These are phyloP conservation scores for Aspergillus indologenus DNA, from an alignment of 495 filamentous ascomycete genomes.

Conservation along the genomic window DNA sequence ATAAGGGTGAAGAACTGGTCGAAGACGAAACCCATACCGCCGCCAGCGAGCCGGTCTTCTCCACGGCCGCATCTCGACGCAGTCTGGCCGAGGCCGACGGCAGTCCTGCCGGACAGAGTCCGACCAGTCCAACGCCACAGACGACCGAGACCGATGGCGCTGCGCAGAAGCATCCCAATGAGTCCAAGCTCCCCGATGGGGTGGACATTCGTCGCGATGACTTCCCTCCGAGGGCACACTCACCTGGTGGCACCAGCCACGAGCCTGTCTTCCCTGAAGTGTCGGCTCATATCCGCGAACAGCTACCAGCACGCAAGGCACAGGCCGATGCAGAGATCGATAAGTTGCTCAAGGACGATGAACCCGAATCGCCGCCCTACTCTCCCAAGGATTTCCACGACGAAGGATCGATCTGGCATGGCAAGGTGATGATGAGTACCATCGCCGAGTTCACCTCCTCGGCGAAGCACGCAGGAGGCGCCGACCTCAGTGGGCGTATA, in stretches of 20 bases:
- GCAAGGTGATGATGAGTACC: constrained; percentile 70
- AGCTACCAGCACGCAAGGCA: constrained; percentile 39
- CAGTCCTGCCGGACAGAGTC: constrained; percentile 35
- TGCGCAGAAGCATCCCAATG: constrained; percentile 29
- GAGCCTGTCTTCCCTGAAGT: constrained; percentile 47
- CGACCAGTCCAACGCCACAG: constrained; percentile 28
- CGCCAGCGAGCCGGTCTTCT: constrained; percentile 50
- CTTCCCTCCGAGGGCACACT: constrained; percentile 24
- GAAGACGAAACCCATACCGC: constrained; percentile 58
- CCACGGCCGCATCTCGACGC: constrained; percentile 37
- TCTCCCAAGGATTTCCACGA: constrained; percentile 71
- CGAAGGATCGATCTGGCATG: constrained; percentile 73
- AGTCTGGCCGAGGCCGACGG: constrained; percentile 36
- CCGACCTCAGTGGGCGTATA: constrained; percentile 56
- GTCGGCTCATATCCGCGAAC: constrained; percentile 39
- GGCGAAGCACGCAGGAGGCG: constrained; percentile 83
- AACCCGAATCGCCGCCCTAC: constrained; percentile 80
- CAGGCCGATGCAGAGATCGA: constrained; percentile 88
- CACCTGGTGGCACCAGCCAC: constrained; percentile 36
- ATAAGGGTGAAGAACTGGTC: constrained; percentile 92
- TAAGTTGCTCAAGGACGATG: constrained; percentile 79
- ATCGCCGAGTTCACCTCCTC: constrained; percentile 69
- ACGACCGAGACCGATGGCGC: constrained; percentile 21
- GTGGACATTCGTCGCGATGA: constrained; percentile 21
- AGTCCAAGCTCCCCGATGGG: constrained; percentile 37